A percentile compares a stretch with the other conserved stretches of the same genome.
Evolutionary conservation across 805 yeast species (phyloP).

Genomic region (Yarrowia porcina): DNA sequence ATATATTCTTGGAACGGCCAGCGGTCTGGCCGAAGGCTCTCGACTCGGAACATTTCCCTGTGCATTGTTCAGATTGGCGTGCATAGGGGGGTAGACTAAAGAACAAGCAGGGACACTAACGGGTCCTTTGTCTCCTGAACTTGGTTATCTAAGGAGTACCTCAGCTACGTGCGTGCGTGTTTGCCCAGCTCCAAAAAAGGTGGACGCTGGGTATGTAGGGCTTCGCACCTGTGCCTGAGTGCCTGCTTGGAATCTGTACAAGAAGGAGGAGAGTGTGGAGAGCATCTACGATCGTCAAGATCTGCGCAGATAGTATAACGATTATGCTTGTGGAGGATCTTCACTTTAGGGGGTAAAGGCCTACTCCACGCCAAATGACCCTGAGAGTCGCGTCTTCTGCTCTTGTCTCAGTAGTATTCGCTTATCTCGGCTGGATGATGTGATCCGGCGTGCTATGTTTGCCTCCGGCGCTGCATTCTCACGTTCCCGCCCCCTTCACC

Average conservation of each 20-base stretch:
- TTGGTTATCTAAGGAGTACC: constrained; percentile 1
- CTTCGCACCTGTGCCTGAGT: not conserved
- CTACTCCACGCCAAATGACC: not conserved
- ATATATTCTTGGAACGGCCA: not conserved
- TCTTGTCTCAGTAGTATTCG: not conserved
- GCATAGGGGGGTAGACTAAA: not conserved
- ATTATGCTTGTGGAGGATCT: not conserved
- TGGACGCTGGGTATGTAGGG: not conserved
- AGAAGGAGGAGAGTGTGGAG: not conserved
- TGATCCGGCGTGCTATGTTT: not conserved
- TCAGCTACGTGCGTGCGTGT: not conserved
- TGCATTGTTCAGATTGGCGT: constrained; percentile 4
- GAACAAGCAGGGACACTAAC: not conserved
- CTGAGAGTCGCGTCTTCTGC: not conserved
- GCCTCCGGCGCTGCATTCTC: not conserved
- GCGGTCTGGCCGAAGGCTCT: not conserved
- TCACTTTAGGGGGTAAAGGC: not conserved
- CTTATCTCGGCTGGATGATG: not conserved
- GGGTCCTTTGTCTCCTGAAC: not conserved
- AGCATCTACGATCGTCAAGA: not conserved
- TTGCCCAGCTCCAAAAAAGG: not conserved
- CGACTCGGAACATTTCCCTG: not conserved
- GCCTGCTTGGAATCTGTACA: not conserved
- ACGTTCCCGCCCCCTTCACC: constrained; percentile 5
- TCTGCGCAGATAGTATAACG: not conserved